Evolutionary conservation across 2,329 filamentous ascomycete genomes (phyloP), one percentile per base, ranked within the genome.

Genomic region (Helicocarpus griseus): DNA sequence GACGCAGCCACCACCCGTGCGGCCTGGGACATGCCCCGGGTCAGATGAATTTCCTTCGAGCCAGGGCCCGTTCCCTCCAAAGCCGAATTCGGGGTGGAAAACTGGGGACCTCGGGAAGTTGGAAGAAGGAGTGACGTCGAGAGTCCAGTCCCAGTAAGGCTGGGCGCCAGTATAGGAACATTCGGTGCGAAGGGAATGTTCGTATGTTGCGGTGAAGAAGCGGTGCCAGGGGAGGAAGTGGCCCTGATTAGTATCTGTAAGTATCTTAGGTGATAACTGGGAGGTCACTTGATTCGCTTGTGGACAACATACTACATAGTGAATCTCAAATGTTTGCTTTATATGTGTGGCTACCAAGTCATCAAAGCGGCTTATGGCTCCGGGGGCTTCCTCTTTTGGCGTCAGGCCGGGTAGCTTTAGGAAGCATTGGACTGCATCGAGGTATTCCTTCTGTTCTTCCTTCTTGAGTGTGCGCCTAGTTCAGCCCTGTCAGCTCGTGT

Each of bases 291-390:
- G n/a, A n/a, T n/a, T n/a, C n/a, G n/a, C 6, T 35, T 1, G 44
- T 31, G 28, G 6, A 6, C 9, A 31, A 31, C 46, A 36, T 39
- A 49, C 46, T 33, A 39, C 35, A 38, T 38, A 49, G 26, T 49
- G 73, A 17, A 74, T 71, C 1, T 47, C 40, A 6, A 64, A 50
- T 1, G 72, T 71, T 49, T 67, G 61, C 48, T 71, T 65, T 48
- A 76, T 63, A 53, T 76, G 73, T 0, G 65, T 62, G 4, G 65
- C 70, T 5, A 71, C 61, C 31, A 66, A 75, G 53, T 76, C 73
- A 50, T 76, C 73, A 52, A 68, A 74, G 19, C 6, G 71, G 56
- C 62, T 68, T 49, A 62, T 63, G 9, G 69, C 71, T 5, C 72
- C 73, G 0, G 69, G 57, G 1, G 46, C 46, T 36, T 38, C 29